Evolutionary conservation across 495 filamentous ascomycete genomes (phyloP), one percentile per base, ranked within the genome.

Genomic region (Aspergillus indologenus): DNA sequence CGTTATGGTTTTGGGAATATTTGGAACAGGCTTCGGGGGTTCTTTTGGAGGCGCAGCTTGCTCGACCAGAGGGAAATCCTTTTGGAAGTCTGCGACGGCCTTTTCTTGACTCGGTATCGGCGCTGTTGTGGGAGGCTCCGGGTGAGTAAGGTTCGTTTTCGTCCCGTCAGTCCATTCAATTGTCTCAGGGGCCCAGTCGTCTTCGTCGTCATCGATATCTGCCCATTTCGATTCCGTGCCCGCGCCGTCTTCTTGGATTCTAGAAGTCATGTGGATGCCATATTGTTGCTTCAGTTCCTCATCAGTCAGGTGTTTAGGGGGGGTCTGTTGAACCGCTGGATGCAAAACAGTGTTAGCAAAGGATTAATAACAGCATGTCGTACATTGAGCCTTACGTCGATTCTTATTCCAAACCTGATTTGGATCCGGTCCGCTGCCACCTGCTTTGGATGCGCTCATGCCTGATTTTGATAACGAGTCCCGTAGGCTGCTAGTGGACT

Each of bases 141-240:
- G 68, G 45, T 88, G 84, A 15, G 87, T 85, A 9, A 96, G 79
- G 42, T 85, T 88, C 55, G 92, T 90, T 75, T 98, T 97, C 15
- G 92, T 98, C 31, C 92, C 93, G 71, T 99, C 94, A 62, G 88
- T 91, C 94, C 94, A 99, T 61, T 96, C 91, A 59, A 98, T 96
- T 7, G 89, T 87, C 61, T 98, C 92, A 0, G 94, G 95, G 3
- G 89, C 91, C 94, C 94, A 99, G 68, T 98, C 92, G 56, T 98
- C 94, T 68, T 97, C 92, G 62, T 99, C 94, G 58, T 99, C 94
- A 58, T 98, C 94, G 58, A 98, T 97, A 76, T 99, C 94, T 18
- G 95, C 94, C 94, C 94, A 99, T 68, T 91, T 93, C 17, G 91
- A 85, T 53, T 93, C 90, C 59, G 92, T 92, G 17, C 88, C 87